Evolutionary conservation across 768 basidiomycete species (phyloP), one percentile per base, ranked within the genome.

Genomic region (Amanita pseudoporphyria): DNA sequence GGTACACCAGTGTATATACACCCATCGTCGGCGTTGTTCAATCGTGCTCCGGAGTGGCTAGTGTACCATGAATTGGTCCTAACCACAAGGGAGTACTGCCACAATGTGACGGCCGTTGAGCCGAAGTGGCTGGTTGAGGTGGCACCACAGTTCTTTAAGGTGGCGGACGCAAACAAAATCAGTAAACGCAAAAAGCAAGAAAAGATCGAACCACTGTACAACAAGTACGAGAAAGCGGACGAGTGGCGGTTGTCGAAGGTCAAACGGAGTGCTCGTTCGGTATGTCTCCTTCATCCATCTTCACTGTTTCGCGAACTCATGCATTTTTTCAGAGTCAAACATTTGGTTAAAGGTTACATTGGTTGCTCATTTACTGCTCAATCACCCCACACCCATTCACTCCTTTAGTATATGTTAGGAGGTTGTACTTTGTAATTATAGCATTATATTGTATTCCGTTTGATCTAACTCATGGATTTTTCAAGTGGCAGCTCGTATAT

Each of bases 1-100:
- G 92, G 92, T 30, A 98, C 96, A n/a, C 96, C 95, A 0, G 94
- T 99, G 44, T 98, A 95, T 66, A 92, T 99, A 48, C 96, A 99
- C 67, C 96, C 93, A 0, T 95, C 95, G 1, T 94, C 92, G 2
- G 88, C 93, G 5, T 72, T 99, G 16, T 99, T 98, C 77, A 97
- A 99, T 62, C 83, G 94, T 33, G 85, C 87, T 33, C 96, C 96
- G 0, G 95, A 98, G 66, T 96, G 93, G 91, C 69, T 89, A 35
- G 82, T 94, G 41, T 95, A 99, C 68, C 91, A 99, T 63, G 96
- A 98, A 64, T 65, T 99, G 58, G 84, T 98, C 47, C 72, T 98
- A 54, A 98, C 96, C 10, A 96, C 96, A n/a, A 80, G 93, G 58
- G 89, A 92, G 67, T 96, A 89, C 61, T 89, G 85, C 63, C 85